Evolutionary conservation across 139 green algal species (phyloP).

Genomic region (Coelastrella sp.): DNA sequence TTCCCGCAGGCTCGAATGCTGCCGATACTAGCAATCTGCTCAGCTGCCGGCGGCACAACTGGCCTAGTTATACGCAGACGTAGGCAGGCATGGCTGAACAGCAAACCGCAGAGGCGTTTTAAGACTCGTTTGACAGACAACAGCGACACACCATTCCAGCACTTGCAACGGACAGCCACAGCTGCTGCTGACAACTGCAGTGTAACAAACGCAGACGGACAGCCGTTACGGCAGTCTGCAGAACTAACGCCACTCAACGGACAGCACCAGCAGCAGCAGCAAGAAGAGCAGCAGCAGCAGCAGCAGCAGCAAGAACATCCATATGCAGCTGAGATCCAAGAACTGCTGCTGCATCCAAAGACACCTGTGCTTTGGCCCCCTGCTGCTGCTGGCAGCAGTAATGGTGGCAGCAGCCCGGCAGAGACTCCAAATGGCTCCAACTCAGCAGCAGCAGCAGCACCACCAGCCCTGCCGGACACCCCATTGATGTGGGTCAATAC

Average conservation of each 20-base stretch:
- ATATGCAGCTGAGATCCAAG: neutral
- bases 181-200: neutral
- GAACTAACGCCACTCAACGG: neutral
- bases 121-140: constrained; percentile 46
- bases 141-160: constrained; percentile 55
- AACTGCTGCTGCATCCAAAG: neutral
- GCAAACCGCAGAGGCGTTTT: constrained; percentile 50
- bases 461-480: neutral
- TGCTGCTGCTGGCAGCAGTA: neutral
- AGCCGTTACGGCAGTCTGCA: neutral
- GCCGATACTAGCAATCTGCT: neutral
- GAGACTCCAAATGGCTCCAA: neutral
- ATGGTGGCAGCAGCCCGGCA: neutral
- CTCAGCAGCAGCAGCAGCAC: constrained; percentile 8
- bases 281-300: neutral
- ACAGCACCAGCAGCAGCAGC: neutral
- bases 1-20: neutral
- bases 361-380: neutral
- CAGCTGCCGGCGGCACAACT: neutral
- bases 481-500: constrained; percentile 54
- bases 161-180: constrained; percentile 44
- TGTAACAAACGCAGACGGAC: neutral
- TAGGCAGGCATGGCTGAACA: neutral
- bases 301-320: constrained; percentile 1
- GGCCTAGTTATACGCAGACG: neutral